A percentile compares a stretch with the other conserved stretches of the same genome.
Conservation (phyloP, 345 rosid species). For the Melaleuca quinquenervia region DNA sequence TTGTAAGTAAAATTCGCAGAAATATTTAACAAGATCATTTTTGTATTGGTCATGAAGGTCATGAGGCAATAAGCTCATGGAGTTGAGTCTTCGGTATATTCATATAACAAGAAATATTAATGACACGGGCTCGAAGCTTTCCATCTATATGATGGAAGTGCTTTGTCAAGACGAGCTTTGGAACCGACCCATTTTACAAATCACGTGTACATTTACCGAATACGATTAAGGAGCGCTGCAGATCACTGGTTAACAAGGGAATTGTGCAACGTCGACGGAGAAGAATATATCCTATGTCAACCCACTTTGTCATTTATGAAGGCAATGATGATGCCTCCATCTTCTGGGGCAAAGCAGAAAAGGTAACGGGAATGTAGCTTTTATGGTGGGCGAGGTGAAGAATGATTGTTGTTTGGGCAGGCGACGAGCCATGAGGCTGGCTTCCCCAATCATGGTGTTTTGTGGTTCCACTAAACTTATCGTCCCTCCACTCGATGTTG, state of each 20-base stretch:
- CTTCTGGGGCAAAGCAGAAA: background rate
- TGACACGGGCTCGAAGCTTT: background rate
- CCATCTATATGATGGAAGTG: background rate
- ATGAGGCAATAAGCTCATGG: background rate
- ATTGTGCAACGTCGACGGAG: background rate
- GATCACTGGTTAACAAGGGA: background rate
- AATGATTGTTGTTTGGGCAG: background rate
- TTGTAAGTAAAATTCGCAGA: background rate
- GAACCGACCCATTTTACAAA: background rate
- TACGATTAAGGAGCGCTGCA: background rate
- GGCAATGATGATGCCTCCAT: background rate
- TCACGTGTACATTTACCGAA: background rate
- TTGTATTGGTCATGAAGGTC: background rate
- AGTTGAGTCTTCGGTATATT: background rate
- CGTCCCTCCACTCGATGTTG: background rate
- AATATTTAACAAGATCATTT: background rate
- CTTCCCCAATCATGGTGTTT: background rate
- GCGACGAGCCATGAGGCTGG: background rate
- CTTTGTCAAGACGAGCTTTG: background rate
- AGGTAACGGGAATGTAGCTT: background rate
- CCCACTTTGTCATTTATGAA: background rate
- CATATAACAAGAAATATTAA: background rate
- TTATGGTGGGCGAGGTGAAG: background rate
- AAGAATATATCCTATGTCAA: background rate
- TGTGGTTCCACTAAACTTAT: background rate